These are phyloP conservation scores for Didymella keratinophila DNA, from an alignment of 2,329 filamentous ascomycete genomes.

Conservation along the genomic window DNA sequence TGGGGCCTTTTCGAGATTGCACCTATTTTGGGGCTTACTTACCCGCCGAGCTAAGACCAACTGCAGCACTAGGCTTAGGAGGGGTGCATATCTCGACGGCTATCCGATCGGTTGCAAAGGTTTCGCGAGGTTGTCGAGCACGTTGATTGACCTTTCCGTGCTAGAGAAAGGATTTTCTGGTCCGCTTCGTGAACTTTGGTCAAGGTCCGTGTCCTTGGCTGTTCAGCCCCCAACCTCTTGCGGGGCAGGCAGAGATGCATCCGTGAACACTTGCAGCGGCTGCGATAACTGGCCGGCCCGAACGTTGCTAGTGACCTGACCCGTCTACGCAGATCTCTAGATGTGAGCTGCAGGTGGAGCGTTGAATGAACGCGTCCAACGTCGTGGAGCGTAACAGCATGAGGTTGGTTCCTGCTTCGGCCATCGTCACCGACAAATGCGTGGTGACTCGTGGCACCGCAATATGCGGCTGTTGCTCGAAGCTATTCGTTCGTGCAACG, in stretches of 20 bases:
- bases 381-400: conserved; percentile 28
- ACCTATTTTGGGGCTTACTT: conserved; percentile 52
- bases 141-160: conserved; percentile 41
- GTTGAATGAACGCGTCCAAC: conserved; percentile 21
- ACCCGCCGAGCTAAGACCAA: conserved; percentile 45
- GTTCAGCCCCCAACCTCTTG: conserved; percentile 37
- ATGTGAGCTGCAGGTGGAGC: conserved; percentile 38
- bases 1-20: conserved; percentile 44
- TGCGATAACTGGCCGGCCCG: conserved; percentile 52
- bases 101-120: conserved; percentile 40
- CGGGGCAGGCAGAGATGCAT: conserved; percentile 29
- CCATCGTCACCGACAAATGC: conserved; percentile 29
- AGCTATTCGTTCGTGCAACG: conserved; percentile 35
- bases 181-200: conserved; percentile 27
- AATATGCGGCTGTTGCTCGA: conserved; percentile 29
- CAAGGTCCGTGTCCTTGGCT: conserved; percentile 35
- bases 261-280: conserved; percentile 49
- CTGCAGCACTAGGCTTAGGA: conserved; percentile 27
- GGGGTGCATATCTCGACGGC: conserved; percentile 34
- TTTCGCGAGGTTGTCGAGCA: conserved; percentile 45
- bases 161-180: conserved; percentile 29
- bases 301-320: conserved; percentile 46
- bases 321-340: conserved; percentile 45
- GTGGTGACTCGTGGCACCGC: conserved; percentile 34
- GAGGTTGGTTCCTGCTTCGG: conserved; percentile 31